phyloP scores from a whole-genome alignment of 2,329 filamentous ascomycete species.

The Fusarium subtropicale region DNA sequence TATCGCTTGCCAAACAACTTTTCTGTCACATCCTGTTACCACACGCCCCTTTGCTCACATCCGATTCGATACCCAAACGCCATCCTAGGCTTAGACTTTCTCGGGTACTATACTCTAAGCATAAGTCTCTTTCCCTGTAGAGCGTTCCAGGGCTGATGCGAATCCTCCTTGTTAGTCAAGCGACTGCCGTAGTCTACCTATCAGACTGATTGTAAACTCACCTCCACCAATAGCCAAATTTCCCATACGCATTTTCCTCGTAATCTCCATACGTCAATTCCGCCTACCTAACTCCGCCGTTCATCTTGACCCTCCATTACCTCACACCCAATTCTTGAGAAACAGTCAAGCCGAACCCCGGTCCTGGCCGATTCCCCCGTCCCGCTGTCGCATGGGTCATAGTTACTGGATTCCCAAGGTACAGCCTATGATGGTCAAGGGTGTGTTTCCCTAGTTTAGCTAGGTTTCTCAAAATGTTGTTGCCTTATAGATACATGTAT shows the following conservation, averaged over 20 bases:
- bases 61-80: slow-evolving; percentile 1
- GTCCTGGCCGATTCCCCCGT: slow-evolving; percentile 41
- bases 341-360: slow-evolving; percentile 27
- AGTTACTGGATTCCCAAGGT: slow-evolving; percentile 32
- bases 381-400: slow-evolving; percentile 42
- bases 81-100: slow-evolving; percentile 9
- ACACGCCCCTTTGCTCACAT: slow-evolving; percentile 12
- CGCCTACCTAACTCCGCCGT: slow-evolving; percentile 39
- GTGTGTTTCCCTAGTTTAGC: slow-evolving; percentile 4
- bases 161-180: slow-evolving; percentile 19
- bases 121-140: slow-evolving; percentile 8
- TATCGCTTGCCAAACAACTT: slow-evolving; percentile 24
- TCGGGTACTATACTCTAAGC: background rate
- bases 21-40: slow-evolving; percentile 16
- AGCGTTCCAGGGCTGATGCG: slow-evolving; percentile 18
- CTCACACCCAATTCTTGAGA: slow-evolving; percentile 18
- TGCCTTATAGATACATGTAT: slow-evolving; percentile 38
- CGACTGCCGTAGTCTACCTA: background rate
- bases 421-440: slow-evolving; percentile 30
- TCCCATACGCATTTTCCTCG: slow-evolving; percentile 29
- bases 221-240: slow-evolving; percentile 8
- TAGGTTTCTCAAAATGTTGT: slow-evolving; percentile 25
- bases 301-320: slow-evolving; percentile 25
- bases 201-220: background rate
- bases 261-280: slow-evolving; percentile 43